These are phyloP conservation scores for Phytophthora nicotianae DNA, from an alignment of 352 stramenopile genomes.

Conservation along the genomic window DNA sequence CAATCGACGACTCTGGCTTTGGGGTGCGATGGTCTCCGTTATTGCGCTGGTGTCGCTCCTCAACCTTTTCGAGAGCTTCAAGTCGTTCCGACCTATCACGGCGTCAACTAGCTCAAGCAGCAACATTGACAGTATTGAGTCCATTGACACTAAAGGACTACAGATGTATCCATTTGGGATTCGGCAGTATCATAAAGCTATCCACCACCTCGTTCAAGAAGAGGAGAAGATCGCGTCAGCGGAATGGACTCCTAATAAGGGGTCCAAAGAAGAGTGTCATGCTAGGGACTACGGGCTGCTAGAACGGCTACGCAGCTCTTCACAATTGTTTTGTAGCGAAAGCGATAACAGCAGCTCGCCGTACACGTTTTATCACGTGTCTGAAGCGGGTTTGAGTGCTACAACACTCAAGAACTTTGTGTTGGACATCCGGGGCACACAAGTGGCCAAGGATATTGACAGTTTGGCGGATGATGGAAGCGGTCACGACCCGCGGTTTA, in stretches of 20 bases:
- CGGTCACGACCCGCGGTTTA: slow-evolving; percentile 35
- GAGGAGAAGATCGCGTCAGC: slow-evolving; percentile 4
- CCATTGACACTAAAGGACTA: background rate
- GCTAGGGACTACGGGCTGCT: slow-evolving; percentile 33
- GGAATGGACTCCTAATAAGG: slow-evolving; percentile 17
- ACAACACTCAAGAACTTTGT: slow-evolving; percentile 30
- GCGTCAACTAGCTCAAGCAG: slow-evolving; percentile 3
- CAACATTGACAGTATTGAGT: background rate
- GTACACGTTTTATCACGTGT: slow-evolving; percentile 30
- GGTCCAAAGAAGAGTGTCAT: slow-evolving; percentile 23
- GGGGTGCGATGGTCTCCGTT: slow-evolving; percentile 21
- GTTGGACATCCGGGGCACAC: slow-evolving; percentile 23
- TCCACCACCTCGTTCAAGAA: slow-evolving; percentile 18
- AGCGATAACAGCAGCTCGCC: slow-evolving; percentile 1
- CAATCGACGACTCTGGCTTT: slow-evolving; percentile 17
- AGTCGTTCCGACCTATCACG: slow-evolving; percentile 3
- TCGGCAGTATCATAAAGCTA: slow-evolving; percentile 2
- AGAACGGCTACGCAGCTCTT: slow-evolving; percentile 24
- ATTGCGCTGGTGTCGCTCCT: slow-evolving; percentile 18
- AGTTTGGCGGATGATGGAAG: slow-evolving; percentile 23
- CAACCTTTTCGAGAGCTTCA: slow-evolving; percentile 23
- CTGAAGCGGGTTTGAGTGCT: slow-evolving; percentile 18
- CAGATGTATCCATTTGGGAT: slow-evolving; percentile 19
- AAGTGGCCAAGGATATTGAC: slow-evolving; percentile 28
- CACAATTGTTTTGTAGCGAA: slow-evolving; percentile 19